Conservation (phyloP, 371 early-diverging fungal genomes). For the Mucor mucedo region DNA sequence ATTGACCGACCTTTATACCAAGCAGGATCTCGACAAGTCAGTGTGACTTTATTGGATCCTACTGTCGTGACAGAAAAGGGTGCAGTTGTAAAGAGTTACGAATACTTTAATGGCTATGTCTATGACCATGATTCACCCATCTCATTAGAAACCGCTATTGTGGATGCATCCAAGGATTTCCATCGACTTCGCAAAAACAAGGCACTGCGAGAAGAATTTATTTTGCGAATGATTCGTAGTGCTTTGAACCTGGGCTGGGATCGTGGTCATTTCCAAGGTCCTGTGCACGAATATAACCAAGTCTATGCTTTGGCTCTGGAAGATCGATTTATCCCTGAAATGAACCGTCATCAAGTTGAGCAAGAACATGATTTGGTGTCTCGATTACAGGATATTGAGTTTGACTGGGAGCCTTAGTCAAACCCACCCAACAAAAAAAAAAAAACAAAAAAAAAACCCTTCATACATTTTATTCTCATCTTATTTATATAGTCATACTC, state of each 20-base stretch:
- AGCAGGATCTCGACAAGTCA: conserved; percentile 15
- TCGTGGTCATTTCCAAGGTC: conserved; percentile 45
- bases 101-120: conserved; percentile 63
- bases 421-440: too few relatives aligned
- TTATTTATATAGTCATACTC: too few relatives aligned
- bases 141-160: conserved; percentile 48
- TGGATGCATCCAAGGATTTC: conserved; percentile 48
- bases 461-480: too few relatives aligned
- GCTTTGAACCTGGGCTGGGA: conserved; percentile 65
- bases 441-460: not conserved
- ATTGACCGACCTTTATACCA: conserved; percentile 52
- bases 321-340: conserved; percentile 34
- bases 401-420: conserved; percentile 9
- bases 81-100: conserved; percentile 44
- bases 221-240: conserved; percentile 56
- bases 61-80: conserved; percentile 26
- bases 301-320: conserved; percentile 47
- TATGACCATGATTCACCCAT: conserved; percentile 41
- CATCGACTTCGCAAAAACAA: conserved; percentile 29
- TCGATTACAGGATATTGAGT: conserved; percentile 21
- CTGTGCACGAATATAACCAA: conserved; percentile 53
- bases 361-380: conserved; percentile 40
- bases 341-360: conserved; percentile 44
- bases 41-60: conserved; percentile 18
- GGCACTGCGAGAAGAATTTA: conserved; percentile 56